A percentile compares a stretch with the other conserved stretches of the same genome.
phyloP scores from a whole-genome alignment of 345 rosid genomes.

The Euphorbia lathyris region DNA sequence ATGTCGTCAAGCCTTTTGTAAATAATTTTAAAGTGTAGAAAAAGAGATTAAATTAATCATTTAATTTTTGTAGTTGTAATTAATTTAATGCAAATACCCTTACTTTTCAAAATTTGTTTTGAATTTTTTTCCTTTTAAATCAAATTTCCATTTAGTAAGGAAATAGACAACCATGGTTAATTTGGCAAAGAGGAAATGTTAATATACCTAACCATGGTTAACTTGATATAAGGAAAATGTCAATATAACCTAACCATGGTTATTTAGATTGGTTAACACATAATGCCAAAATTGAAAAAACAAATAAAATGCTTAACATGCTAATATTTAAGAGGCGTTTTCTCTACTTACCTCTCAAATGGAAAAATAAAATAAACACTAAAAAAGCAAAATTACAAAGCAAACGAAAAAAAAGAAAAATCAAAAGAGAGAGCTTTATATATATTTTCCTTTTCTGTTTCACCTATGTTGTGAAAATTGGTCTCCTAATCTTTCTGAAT shows the following conservation, averaged over 20 bases:
- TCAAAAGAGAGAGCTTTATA: not conserved
- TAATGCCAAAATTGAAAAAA: not conserved
- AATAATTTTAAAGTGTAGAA: no score
- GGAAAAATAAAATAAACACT: not conserved
- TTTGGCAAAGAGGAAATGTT: no score
- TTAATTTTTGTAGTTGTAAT: no score
- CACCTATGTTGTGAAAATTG: constrained; percentile 28
- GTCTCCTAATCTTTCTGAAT: constrained; percentile 26
- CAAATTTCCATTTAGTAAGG: no score
- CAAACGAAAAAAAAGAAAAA: not conserved
- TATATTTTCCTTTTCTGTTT: constrained; percentile 8
- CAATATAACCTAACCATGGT: constrained; percentile 16
- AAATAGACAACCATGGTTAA: no score
- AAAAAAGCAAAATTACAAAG: constrained; percentile 1
- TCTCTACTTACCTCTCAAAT: not conserved
- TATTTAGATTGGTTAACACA: constrained; percentile 4
- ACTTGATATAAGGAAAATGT: not conserved
- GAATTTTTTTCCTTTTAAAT: no score
- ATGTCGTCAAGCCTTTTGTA: no score
- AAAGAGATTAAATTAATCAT: no score
- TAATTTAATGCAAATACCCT: no score
- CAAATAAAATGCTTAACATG: not conserved
- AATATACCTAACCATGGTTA: constrained; percentile 18
- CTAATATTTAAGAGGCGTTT: not conserved
- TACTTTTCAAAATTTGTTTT: no score